Evolutionary conservation across 2,329 filamentous ascomycete species (phyloP), one percentile per base, ranked within the genome.

Genomic region (Nemania sp.): DNA sequence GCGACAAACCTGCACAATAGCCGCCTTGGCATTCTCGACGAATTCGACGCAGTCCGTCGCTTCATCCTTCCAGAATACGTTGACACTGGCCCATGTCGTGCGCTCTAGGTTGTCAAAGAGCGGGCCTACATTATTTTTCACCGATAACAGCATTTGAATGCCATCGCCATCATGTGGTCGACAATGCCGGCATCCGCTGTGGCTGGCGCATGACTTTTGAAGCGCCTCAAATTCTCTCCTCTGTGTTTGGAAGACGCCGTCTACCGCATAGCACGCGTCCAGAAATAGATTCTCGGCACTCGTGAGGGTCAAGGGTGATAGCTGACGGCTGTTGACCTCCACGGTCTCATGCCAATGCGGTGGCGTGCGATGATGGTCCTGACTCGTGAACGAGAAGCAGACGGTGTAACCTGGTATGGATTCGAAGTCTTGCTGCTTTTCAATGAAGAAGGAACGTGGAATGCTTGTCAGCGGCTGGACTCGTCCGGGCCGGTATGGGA

Each of bases 51-150:
- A 83, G 59, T 83, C 79, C 9, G 70, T 71, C 2, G 72, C 75
- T 9, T 79, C 72, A 5, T 74, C 69, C 18, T 81, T 73, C 42
- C 73, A 75, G 65, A 83, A 82, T n/a, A 84, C 71, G 17, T 76
- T 73, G 17, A 80, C 74, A 42, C 75, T 79, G 67, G 76, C 80
- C 51, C 73, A 74, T 35, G 82, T 74, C 29, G 72, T 74, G 34
- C 78, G 77, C 37, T 75, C 73, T 42, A 83, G 69, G 57, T 81
- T 78, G 21, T 75, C 73, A 61, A 79, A 81, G 43, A 75, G 70
- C 3, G 81, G 80, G 0, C 82, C 82, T 13, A 83, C 74, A 61
- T 80, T 81, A 69, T 85, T 85, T 29, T 73, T 69, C 37, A 84
- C 71, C 34, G 77, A 76, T 52, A 84, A 72, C 56, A 77, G 74